These are phyloP conservation scores for Polyplosphaeria fusca DNA, from an alignment of 495 filamentous ascomycete genomes.

Conservation along the genomic window DNA sequence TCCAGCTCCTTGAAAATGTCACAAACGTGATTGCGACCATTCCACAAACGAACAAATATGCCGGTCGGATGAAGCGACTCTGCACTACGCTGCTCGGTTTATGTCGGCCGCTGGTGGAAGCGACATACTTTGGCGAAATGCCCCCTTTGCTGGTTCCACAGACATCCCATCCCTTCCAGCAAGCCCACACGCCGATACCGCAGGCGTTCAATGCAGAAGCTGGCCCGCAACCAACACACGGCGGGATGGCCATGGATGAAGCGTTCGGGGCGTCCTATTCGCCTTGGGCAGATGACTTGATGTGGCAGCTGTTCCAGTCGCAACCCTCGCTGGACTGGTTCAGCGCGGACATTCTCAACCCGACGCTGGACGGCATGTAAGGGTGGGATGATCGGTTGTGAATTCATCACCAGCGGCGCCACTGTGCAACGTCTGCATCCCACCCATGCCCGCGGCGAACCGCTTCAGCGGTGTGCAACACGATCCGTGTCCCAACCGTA, in stretches of 20 bases:
- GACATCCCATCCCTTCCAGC: background rate
- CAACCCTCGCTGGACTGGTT: constrained; percentile 15
- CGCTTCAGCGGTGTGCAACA: too few species aligned
- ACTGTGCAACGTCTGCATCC: too few species aligned
- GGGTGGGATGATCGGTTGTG: too few species aligned
- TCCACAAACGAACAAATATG: background rate
- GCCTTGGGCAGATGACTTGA: constrained; percentile 7
- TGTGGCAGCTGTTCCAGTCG: constrained; percentile 17
- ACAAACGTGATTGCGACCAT: background rate
- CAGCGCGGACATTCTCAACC: background rate
- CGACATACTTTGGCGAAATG: background rate
- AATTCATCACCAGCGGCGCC: too few species aligned
- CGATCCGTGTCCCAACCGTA: too few species aligned
- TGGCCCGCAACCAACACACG: background rate
- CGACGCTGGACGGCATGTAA: too few species aligned
- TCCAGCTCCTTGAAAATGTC: background rate
- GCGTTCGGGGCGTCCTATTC: background rate
- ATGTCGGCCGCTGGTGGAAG: constrained; percentile 5
- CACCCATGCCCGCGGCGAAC: too few species aligned
- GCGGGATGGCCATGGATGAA: background rate
- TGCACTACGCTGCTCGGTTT: background rate
- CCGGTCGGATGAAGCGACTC: background rate
- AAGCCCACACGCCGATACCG: too few species aligned
- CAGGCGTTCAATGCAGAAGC: background rate
- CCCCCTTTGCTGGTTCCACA: background rate